Evolutionary conservation across 371 early-diverging fungal genomes (phyloP), one percentile per base, ranked within the genome.

Genomic region (Dichotomocladium elegans): DNA sequence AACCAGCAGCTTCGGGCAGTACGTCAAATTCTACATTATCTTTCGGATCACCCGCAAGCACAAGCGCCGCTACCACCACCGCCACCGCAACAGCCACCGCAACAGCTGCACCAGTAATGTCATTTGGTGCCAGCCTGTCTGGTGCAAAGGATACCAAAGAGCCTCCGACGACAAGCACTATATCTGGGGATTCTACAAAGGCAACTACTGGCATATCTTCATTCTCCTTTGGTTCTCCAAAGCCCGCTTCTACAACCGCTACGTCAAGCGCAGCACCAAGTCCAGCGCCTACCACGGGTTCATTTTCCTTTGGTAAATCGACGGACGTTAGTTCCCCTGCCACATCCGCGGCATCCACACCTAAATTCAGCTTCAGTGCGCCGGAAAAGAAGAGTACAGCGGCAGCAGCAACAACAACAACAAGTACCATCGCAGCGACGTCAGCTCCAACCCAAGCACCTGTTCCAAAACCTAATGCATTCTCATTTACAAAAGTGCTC

Each of bases 401-500:
- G n/a, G 12, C 51, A n/a, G 37, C 55, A 25, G 28, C 57, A 14
- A 10, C 54, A 7, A 19, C 53, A 22, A 29, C 33, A 30, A n/a
- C n/a, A n/a, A n/a, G n/a, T n/a, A 53, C 41, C 1, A 19, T 57
- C 41, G 3, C 48, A 12, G 37, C 46, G 4, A 28, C 55, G 10
- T 31, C 57, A 1, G 24, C 64, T 12, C 8, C 58, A 6, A 14
- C 31, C 11, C n/a, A 17, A 15, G 41, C 24, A 25, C n/a, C 46
- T 22, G 27, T 47, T 9, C n/a, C n/a, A n/a, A n/a, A n/a, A n/a
- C n/a, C n/a, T n/a, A n/a, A n/a, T n/a, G n/a, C n/a, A n/a, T 74
- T 68, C 28, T 68, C 71, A 3, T 64, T 74, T 41, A 30, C 54
- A 11, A 63, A 59, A 37, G 56, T 68, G 10, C 45, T 74, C 11